Base-by-base conservation (phyloP, 352 stramenopile genomes). In the Globisporangium heterothallicum region DNA sequence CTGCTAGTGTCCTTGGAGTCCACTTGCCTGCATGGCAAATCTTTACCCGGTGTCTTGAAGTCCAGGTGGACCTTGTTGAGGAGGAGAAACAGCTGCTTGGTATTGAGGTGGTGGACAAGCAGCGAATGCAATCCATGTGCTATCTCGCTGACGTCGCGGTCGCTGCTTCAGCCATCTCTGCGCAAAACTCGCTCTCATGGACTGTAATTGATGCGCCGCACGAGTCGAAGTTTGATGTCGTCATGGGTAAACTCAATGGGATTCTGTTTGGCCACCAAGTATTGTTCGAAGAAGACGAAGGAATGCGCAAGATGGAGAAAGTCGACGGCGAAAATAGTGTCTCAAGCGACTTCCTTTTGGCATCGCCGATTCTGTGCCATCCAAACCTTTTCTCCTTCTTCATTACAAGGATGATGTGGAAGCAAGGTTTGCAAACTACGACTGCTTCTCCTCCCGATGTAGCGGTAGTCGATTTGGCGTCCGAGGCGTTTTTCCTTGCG, bases 241-340 rank as follows among this genome's bases (percentile, higher is more conserved):
- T 73, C 2, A 68, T 81, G 45, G 59, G 60, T 24, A 64, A 66
- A 26, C 62, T 83, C 0, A 83, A 80, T 56, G 67, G 73, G 13
- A 61, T 86, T 12, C 61, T 90, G n/a, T 91, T 91, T 55, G 79
- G 79, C 0, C 72, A 81, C 26, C 73, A 78, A 35, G 79, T 91
- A 9, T 53, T 91, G 4, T 88, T 88, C 53, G 72, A 82, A 36
- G 70, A 88, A 58, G 75, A 86, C 21, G 53, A 53, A 34, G 49
- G 8, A 18, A 21, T 4, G 40, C 35, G 16, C 5, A n/a, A 24
- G 59, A 34, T 32, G 57, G 22, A 48, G 29, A 26, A 13, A 9
- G 40, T 45, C 16, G 46, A 59, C 25, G 51, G 52, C 21, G 50
- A 75, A 7, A 25, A 42, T 7, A 61, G 55, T 9, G 56, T 67